Percentiles rank a stretch among this genome's conserved stretches.
These are phyloP conservation scores for Cercospora sojina DNA, from an alignment of 2,329 filamentous ascomycete species.

Conservation along the genomic window DNA sequence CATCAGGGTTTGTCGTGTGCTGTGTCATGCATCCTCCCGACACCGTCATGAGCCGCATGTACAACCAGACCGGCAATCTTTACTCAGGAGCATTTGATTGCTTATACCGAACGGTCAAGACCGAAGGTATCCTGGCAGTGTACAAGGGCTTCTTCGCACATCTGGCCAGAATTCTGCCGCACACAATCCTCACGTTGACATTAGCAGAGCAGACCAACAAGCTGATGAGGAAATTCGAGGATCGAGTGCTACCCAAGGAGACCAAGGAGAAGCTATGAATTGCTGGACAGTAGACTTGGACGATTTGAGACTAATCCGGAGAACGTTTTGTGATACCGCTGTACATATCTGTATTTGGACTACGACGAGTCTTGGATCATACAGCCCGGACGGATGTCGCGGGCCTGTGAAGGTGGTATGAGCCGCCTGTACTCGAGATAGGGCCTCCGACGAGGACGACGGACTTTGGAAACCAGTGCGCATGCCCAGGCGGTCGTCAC, in stretches of 20 bases:
- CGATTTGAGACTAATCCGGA: neutral
- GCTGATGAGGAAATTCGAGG: conserved; percentile 76
- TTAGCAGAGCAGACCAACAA: conserved; percentile 98
- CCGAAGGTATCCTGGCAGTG: conserved; percentile 85
- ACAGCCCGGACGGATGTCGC: neutral
- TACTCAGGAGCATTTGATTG: conserved; percentile 94
- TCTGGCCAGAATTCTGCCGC: conserved; percentile 87
- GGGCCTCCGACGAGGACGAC: neutral
- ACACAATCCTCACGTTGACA: conserved; percentile 78
- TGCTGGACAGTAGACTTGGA: neutral
- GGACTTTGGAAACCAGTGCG: neutral
- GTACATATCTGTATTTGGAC: conserved; percentile 10
- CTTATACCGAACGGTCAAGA: conserved; percentile 82
- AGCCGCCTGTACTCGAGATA: neutral
- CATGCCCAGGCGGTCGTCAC: neutral
- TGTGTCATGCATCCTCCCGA: conserved; percentile 98
- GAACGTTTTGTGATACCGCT: conserved; percentile 11
- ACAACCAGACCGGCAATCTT: conserved; percentile 98
- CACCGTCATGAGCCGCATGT: conserved; percentile 97
- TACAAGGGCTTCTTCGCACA: conserved; percentile 99
- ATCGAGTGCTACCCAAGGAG: conserved; percentile 44
- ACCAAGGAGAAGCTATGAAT: conserved; percentile 30
- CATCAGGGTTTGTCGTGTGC: conserved; percentile 93
- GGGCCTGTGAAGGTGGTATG: neutral
- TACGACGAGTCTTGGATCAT: neutral